Conservation (phyloP, 805 yeast genomes). For the Dipodascus albidus region DNA sequence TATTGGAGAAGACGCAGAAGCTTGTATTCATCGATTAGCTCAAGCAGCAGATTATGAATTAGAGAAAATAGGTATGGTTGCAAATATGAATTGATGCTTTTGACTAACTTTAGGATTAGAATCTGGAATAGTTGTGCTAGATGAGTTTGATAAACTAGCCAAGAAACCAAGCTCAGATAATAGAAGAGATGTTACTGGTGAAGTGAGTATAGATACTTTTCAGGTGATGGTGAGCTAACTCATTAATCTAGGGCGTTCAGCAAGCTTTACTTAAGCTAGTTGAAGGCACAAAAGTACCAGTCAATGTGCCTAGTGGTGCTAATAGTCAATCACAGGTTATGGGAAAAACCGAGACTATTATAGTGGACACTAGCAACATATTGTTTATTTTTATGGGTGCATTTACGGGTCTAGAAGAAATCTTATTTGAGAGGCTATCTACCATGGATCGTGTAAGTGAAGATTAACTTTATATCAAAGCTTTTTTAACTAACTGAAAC, state of each 20-base stretch:
- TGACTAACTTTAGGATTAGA: constrained; percentile 26
- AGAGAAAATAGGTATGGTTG: constrained; percentile 19
- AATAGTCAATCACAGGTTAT: constrained; percentile 9
- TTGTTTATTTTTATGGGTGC: constrained; percentile 52
- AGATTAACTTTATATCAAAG: background rate
- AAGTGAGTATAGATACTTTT: constrained; percentile 15
- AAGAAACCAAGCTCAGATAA: constrained; percentile 37
- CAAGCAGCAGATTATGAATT: constrained; percentile 41
- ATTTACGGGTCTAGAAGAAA: constrained; percentile 45
- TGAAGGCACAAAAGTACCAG: constrained; percentile 43
- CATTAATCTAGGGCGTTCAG: constrained; percentile 36
- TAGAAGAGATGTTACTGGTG: constrained; percentile 49
- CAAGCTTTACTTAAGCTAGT: constrained; percentile 45
- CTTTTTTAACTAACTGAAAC: constrained; percentile 10
- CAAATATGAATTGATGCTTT: no score
- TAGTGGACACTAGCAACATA: constrained; percentile 44
- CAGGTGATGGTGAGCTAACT: background rate
- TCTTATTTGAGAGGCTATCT: constrained; percentile 30
- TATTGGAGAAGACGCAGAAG: constrained; percentile 53
- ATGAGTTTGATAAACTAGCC: constrained; percentile 48
- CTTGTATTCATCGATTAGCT: constrained; percentile 41
- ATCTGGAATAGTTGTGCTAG: constrained; percentile 47
- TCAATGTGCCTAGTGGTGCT: constrained; percentile 12
- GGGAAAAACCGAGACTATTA: constrained; percentile 33
- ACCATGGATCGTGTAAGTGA: constrained; percentile 7